Evolutionary conservation across 139 green algal species (phyloP), one percentile per base, ranked within the genome.

Genomic region (Chlamydomonas applanata): DNA sequence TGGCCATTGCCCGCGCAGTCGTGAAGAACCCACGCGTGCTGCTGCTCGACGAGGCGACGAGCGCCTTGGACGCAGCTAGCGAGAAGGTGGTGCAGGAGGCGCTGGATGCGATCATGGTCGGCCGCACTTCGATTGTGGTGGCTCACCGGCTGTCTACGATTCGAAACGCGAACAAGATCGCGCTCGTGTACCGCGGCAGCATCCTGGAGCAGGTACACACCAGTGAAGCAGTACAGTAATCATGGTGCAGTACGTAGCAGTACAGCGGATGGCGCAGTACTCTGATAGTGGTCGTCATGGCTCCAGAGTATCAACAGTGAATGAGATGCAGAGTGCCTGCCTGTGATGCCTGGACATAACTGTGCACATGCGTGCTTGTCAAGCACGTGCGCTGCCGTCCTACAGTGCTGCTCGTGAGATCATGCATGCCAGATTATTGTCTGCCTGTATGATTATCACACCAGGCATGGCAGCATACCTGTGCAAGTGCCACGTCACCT

Each of bases 101-200:
- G 5, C 34, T 77, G 61, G 68, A 73, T 29, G 22, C 27, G 34
- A 67, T 91, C 40, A 91, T 92, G 86, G 71, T 74, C 16, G 85
- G 86, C 29, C 83, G 93, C 36, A 98, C 94, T 22, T 97, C 86
- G 5, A 71, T 98, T 2, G 87, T 98, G 27, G 90, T 98, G 19
- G 94, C 94, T 0, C 94, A 98, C 79, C 82, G 92, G 22, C 79
- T 98, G 61, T 88, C 74, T 63, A 98, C 94, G 32, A 90, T 98
- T 52, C 77, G 86, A 13, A 81, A 92, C 59, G 90, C 93, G 24
- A 76, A 97, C 86, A 80, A 70, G 27, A 98, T 98, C 54, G 87
- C 91, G 1, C 87, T 96, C 2, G 83, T 95, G 64, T 83, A 91
- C 67, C 64, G 79, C 0, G 79, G 79, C 13, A 7, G 46, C 9